phyloP scores from a whole-genome alignment of 1,139 yeast species.

The Spathaspora sp. region DNA sequence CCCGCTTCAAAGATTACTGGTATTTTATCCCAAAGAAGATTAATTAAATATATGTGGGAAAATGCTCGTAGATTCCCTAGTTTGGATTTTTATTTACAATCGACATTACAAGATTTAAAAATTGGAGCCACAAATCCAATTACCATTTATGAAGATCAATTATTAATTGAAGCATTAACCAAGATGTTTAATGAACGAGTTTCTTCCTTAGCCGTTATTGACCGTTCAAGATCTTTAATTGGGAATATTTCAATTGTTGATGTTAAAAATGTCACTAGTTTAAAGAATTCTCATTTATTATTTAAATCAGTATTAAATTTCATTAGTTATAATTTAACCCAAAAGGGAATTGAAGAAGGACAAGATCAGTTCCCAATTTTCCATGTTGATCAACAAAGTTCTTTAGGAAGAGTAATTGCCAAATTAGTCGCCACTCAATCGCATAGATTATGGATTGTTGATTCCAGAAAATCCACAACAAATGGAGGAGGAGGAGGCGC shows the following conservation, averaged over 20 bases:
- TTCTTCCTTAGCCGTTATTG: conserved; percentile 93
- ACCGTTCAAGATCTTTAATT: conserved; percentile 65
- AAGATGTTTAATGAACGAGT: conserved; percentile 85
- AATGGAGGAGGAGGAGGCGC: conserved; percentile 3
- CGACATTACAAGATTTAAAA: conserved; percentile 62
- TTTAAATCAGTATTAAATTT: conserved; percentile 85
- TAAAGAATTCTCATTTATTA: conserved; percentile 79
- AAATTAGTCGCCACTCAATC: conserved; percentile 93
- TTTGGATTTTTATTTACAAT: conserved; percentile 70
- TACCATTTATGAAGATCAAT: conserved; percentile 81
- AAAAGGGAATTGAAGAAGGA: conserved; percentile 89
- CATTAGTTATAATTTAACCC: conserved; percentile 79
- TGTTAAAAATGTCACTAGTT: conserved; percentile 80
- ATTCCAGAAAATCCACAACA: conserved; percentile 32
- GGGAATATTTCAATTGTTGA: conserved; percentile 96
- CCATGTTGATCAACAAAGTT: conserved; percentile 78
- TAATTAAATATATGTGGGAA: conserved; percentile 83
- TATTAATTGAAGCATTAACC: conserved; percentile 79
- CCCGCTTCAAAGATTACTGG: conserved; percentile 56
- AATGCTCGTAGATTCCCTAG: conserved; percentile 83
- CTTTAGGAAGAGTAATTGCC: conserved; percentile 87
- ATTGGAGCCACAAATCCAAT: conserved; percentile 74
- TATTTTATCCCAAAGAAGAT: conserved; percentile 83
- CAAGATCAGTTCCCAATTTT: conserved; percentile 96
- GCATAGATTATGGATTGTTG: conserved; percentile 92